A percentile compares a stretch with the other conserved stretches of the same genome.
phyloP scores from a whole-genome alignment of 2,329 filamentous ascomycete genomes.

The Trichoderma citrinoviride region DNA sequence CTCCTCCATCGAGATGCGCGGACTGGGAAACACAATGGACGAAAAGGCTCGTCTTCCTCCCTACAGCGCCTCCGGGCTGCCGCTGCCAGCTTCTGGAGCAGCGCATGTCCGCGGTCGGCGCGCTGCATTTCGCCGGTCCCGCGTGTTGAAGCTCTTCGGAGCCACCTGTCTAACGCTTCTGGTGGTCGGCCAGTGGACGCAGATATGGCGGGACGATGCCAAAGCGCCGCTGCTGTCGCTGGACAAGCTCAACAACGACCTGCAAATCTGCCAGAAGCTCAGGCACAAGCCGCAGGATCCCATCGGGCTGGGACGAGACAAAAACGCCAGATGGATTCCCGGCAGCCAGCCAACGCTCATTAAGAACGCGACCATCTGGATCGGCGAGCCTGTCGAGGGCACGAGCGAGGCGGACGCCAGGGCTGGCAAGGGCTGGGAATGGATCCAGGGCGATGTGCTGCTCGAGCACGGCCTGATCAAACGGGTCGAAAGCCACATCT shows the following conservation, averaged over 20 bases:
- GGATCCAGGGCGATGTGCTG: slow-evolving; percentile 59
- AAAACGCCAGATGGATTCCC: slow-evolving; percentile 59
- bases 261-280: slow-evolving; percentile 55
- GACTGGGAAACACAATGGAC: slow-evolving; percentile 28
- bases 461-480: slow-evolving; percentile 61
- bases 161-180: slow-evolving; percentile 51
- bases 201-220: slow-evolving; percentile 34
- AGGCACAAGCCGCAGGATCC: slow-evolving; percentile 55
- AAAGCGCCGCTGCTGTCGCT: slow-evolving; percentile 45
- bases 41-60: slow-evolving; percentile 47
- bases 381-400: slow-evolving; percentile 57
- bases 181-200: slow-evolving; percentile 49
- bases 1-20: background rate
- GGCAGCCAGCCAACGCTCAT: slow-evolving; percentile 61
- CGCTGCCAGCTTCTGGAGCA: slow-evolving; percentile 24
- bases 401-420: slow-evolving; percentile 52
- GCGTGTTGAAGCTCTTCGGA: slow-evolving; percentile 43
- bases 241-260: slow-evolving; percentile 52
- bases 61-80: slow-evolving; percentile 40
- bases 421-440: slow-evolving; percentile 58
- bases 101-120: slow-evolving; percentile 28
- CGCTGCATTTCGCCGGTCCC: slow-evolving; percentile 41
- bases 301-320: slow-evolving; percentile 53
- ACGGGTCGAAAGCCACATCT: slow-evolving; percentile 48
- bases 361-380: slow-evolving; percentile 65